Conservation (phyloP, 2,329 filamentous ascomycete species). For the Colletotrichum eremochloae region DNA sequence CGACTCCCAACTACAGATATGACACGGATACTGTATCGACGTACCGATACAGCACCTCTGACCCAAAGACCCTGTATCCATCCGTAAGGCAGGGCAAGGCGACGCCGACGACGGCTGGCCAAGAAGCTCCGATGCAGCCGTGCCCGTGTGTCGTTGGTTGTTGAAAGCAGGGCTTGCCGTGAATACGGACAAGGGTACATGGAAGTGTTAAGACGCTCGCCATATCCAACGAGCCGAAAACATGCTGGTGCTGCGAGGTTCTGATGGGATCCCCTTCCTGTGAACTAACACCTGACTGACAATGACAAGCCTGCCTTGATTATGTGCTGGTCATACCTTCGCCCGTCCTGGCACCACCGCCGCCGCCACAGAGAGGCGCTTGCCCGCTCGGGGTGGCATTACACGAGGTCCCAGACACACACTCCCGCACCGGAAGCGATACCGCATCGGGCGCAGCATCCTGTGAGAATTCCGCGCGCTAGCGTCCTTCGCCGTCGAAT, state of each 20-base stretch:
- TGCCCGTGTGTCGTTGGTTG: background rate
- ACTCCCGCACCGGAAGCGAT: constrained; percentile 24
- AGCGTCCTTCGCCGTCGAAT: background rate
- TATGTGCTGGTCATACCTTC: constrained; percentile 23
- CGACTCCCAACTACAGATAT: background rate
- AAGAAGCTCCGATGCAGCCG: constrained; percentile 8
- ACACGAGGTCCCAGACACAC: constrained; percentile 10
- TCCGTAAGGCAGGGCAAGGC: background rate
- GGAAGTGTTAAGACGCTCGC: constrained; percentile 17
- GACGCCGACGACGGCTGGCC: background rate
- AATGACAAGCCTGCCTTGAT: constrained; percentile 28
- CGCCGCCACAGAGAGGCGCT: background rate
- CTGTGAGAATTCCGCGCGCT: constrained; percentile 24
- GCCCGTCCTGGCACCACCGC: background rate
- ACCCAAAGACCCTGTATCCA: too few relatives aligned
- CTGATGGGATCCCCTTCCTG: background rate
- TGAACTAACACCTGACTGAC: constrained; percentile 29
- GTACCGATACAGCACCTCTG: constrained; percentile 3
- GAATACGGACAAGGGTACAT: constrained; percentile 5
- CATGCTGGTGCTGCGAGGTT: constrained; percentile 26
- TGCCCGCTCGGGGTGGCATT: background rate
- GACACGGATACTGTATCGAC: background rate
- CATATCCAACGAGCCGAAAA: constrained; percentile 30
- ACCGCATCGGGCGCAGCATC: constrained; percentile 9
- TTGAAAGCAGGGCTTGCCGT: background rate